Conservation (phyloP, 257 asterid genomes). For the Nicotiana paniculata region DNA sequence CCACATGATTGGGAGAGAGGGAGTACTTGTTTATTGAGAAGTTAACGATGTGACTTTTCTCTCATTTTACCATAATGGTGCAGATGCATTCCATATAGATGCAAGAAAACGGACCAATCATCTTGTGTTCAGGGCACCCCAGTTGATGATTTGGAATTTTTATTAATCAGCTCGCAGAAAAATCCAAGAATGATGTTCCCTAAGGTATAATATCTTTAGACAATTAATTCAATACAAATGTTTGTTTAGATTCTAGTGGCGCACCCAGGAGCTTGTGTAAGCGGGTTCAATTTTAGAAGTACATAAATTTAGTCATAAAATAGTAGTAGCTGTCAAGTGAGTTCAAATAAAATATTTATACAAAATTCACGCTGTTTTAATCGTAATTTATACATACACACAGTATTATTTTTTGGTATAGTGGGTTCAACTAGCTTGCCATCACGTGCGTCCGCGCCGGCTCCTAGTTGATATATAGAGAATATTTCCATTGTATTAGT, state of each 20-base stretch:
- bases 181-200: slow-evolving; percentile 91
- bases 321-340: too few relatives aligned
- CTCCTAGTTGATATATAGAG: neutral
- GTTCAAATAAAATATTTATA: too few relatives aligned
- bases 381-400: too few relatives aligned
- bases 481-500: neutral
- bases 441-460: too few relatives aligned
- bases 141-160: slow-evolving; percentile 70
- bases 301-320: too few relatives aligned
- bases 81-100: slow-evolving; percentile 86
- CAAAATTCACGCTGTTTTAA: too few relatives aligned
- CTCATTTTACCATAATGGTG: slow-evolving; percentile 12
- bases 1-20: too few relatives aligned
- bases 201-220: slow-evolving; percentile 39
- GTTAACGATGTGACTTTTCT: neutral
- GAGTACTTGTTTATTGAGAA: neutral
- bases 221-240: neutral
- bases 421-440: too few relatives aligned
- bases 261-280: too few relatives aligned
- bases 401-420: too few relatives aligned
- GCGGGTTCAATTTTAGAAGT: too few relatives aligned
- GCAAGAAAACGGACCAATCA: slow-evolving; percentile 32
- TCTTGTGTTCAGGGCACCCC: slow-evolving; percentile 21
- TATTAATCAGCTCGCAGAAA: slow-evolving; percentile 87
- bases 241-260: too few relatives aligned